phyloP scores from a whole-genome alignment of 1,139 yeast species.

The Blastobotrys elegans region DNA sequence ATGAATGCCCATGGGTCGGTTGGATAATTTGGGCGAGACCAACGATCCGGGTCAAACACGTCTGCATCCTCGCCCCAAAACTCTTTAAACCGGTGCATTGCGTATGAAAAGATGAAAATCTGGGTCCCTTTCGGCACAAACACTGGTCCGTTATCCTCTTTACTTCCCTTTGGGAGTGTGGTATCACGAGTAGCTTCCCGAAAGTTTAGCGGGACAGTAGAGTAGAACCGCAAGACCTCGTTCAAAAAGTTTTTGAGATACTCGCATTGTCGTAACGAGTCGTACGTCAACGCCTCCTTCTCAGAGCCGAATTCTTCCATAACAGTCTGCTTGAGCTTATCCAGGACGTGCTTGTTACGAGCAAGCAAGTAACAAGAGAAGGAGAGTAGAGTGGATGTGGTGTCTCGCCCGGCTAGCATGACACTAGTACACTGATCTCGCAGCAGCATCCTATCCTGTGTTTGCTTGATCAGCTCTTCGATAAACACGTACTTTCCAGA shows the following conservation, averaged over 20 bases:
- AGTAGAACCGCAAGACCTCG: conserved; percentile 49
- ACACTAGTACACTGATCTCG: conserved; percentile 45
- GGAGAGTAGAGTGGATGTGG: conserved; percentile 48
- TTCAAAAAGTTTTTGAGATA: conserved; percentile 45
- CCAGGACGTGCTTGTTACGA: conserved; percentile 40
- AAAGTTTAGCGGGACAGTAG: conserved; percentile 51
- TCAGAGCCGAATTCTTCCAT: conserved; percentile 27
- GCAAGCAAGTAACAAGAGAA: conserved; percentile 45
- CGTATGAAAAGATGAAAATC: conserved; percentile 41
- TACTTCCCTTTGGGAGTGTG: conserved; percentile 32
- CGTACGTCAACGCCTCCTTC: conserved; percentile 26
- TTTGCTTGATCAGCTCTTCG: conserved; percentile 43
- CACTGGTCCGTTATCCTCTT: conserved; percentile 40
- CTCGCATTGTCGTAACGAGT: conserved; percentile 45
- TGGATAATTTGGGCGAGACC: conserved; percentile 29
- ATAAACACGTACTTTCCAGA: conserved; percentile 35
- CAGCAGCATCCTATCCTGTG: conserved; percentile 44
- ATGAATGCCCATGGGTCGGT: conserved; percentile 43
- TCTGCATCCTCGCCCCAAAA: conserved; percentile 46
- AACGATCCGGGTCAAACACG: conserved; percentile 48
- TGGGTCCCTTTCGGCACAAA: conserved; percentile 44
- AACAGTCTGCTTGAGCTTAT: conserved; percentile 25
- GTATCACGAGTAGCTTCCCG: conserved; percentile 41
- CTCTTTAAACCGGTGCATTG: conserved; percentile 42
- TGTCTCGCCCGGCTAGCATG: conserved; percentile 49